These are phyloP conservation scores for Penicillium canariense DNA, from an alignment of 495 filamentous ascomycete species.

Conservation along the genomic window DNA sequence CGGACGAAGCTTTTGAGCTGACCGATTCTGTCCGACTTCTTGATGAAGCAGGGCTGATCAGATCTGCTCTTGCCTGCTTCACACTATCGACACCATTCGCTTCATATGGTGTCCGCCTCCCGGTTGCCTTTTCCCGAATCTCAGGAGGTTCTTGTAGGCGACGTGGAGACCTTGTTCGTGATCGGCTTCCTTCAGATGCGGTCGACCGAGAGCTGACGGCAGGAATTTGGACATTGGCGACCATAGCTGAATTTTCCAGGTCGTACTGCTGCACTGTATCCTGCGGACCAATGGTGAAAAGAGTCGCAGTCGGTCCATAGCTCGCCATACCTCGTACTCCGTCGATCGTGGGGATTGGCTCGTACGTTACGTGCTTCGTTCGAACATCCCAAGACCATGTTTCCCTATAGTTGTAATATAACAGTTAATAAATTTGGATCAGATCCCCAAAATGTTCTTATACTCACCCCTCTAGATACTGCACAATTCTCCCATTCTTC, in stretches of 20 bases:
- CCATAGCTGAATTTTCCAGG: constrained; percentile 75
- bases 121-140: constrained; percentile 28
- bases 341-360: constrained; percentile 80
- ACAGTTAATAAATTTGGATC: background rate
- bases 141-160: constrained; percentile 37
- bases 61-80: constrained; percentile 53
- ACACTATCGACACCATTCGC: constrained; percentile 42
- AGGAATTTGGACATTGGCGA: constrained; percentile 79
- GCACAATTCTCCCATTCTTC: constrained; percentile 92
- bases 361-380: constrained; percentile 90
- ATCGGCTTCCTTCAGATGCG: constrained; percentile 65
- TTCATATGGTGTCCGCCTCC: constrained; percentile 42
- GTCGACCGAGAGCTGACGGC: constrained; percentile 72
- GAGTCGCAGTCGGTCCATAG: constrained; percentile 83
- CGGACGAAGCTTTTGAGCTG: constrained; percentile 49
- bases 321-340: constrained; percentile 78
- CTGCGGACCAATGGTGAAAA: constrained; percentile 88
- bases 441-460: background rate
- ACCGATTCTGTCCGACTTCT: constrained; percentile 64
- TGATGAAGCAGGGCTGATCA: constrained; percentile 61
- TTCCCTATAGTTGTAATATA: constrained; percentile 56
- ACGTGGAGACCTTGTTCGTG: constrained; percentile 30
- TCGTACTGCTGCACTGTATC: constrained; percentile 94
- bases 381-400: constrained; percentile 95
- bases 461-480: constrained; percentile 87